These are phyloP conservation scores for Fusarium transvaalense DNA, from an alignment of 2,329 filamentous ascomycete genomes.

Conservation along the genomic window DNA sequence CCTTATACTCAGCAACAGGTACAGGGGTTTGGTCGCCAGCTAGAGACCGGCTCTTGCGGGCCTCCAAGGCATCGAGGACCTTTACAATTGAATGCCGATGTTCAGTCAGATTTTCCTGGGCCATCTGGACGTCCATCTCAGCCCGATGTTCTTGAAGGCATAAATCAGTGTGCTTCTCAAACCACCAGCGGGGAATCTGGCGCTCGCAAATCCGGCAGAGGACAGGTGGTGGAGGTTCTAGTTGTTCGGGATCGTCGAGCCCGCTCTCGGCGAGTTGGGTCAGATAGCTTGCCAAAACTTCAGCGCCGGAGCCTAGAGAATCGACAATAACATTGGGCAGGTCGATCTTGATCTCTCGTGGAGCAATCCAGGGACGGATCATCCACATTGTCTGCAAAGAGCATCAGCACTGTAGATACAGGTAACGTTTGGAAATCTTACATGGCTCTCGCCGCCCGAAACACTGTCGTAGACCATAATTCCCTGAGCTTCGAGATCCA, in stretches of 20 bases:
- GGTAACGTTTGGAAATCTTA: conserved; percentile 62
- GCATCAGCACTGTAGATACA: conserved; percentile 46
- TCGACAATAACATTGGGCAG: conserved; percentile 90
- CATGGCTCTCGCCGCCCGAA: conserved; percentile 89
- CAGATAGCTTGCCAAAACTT: conserved; percentile 93
- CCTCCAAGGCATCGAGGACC: conserved; percentile 91
- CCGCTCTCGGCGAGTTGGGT: conserved; percentile 89
- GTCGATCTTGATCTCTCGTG: conserved; percentile 95
- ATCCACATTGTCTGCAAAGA: conserved; percentile 94
- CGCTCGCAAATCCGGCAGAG: conserved; percentile 97
- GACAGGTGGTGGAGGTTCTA: conserved; percentile 87
- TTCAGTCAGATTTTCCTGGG: conserved; percentile 91
- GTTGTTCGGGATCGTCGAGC: conserved; percentile 78
- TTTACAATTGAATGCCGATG: conserved; percentile 96
- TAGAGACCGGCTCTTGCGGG: conserved; percentile 75
- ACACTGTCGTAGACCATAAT: conserved; percentile 97
- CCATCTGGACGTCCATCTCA: conserved; percentile 97
- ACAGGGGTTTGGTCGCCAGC: conserved; percentile 65
- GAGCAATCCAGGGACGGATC: conserved; percentile 89
- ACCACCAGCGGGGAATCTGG: conserved; percentile 99
- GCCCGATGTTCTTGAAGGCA: conserved; percentile 96
- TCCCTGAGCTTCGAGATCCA: conserved; percentile 93
- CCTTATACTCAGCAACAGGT: conserved; percentile 85
- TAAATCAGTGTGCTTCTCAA: conserved; percentile 97
- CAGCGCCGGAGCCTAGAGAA: conserved; percentile 91